phyloP scores from a whole-genome alignment of 148 eudicot species.

The Pouteria glomerata region DNA sequence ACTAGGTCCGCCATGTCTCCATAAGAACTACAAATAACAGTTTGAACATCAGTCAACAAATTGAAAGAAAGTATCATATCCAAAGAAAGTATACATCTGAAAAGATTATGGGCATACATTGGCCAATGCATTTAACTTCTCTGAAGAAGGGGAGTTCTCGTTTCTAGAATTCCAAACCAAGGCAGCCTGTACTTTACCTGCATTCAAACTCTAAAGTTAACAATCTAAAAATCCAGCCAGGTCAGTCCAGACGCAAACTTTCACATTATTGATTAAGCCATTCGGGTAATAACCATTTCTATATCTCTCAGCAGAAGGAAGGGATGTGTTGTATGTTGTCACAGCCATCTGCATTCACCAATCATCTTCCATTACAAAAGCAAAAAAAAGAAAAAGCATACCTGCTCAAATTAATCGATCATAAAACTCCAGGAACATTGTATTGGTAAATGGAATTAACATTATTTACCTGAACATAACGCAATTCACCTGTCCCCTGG shows the following conservation, averaged over 20 bases:
- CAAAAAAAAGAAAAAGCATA: not conserved
- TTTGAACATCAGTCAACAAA: constrained; percentile 11
- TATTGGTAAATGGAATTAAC: not conserved
- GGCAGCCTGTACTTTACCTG: constrained; percentile 90
- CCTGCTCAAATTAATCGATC: not conserved
- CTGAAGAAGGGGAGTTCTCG: constrained; percentile 60
- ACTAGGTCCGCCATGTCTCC: constrained; percentile 74
- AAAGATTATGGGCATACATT: constrained; percentile 40
- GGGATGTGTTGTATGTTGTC: constrained; percentile 75
- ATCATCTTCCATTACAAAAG: constrained; percentile 8
- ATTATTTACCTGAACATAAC: constrained; percentile 76
- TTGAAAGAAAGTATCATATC: not conserved
- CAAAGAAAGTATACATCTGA: not conserved
- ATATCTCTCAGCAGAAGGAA: constrained; percentile 80
- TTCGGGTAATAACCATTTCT: constrained; percentile 50
- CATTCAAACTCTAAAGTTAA: constrained; percentile 4
- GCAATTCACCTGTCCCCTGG: constrained; percentile 72
- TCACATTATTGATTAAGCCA: constrained; percentile 1
- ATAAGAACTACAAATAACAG: constrained; percentile 51
- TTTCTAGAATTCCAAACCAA: constrained; percentile 93
- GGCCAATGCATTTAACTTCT: constrained; percentile 65
- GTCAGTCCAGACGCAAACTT: constrained; percentile 2
- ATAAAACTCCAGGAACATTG: constrained; percentile 1
- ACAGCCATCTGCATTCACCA: constrained; percentile 78
- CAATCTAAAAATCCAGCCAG: not conserved